phyloP scores from a whole-genome alignment of 106 monocot genomes.

The Phalaenopsis equestris region DNA sequence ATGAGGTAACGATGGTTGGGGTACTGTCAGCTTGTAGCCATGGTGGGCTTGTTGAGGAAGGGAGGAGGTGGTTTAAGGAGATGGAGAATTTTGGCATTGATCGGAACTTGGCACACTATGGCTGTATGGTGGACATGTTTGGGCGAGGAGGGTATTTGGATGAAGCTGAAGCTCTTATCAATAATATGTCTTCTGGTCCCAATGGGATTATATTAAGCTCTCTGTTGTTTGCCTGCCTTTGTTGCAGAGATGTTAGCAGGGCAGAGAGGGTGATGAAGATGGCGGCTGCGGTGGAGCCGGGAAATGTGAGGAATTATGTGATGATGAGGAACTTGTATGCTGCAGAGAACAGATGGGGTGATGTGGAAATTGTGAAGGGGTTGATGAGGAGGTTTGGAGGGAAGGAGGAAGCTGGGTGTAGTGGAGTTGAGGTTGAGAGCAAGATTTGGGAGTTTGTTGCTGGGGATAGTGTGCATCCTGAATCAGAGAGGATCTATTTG shows the following conservation, averaged over 20 bases:
- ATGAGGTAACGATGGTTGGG: slow-evolving; percentile 40
- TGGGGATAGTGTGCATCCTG: slow-evolving; percentile 26
- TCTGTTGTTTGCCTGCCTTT: slow-evolving; percentile 27
- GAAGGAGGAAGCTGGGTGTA: slow-evolving; percentile 48
- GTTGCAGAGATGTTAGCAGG: slow-evolving; percentile 21
- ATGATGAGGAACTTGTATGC: slow-evolving; percentile 73
- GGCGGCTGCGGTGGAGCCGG: slow-evolving; percentile 27
- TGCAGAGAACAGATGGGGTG: slow-evolving; percentile 26
- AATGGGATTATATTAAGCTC: slow-evolving; percentile 44
- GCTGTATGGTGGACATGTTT: slow-evolving; percentile 43
- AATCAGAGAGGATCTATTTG: slow-evolving; percentile 14
- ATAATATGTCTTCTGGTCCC: slow-evolving; percentile 26
- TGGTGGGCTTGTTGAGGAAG: slow-evolving; percentile 45
- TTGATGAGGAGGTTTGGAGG: slow-evolving; percentile 26
- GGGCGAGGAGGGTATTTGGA: slow-evolving; percentile 33
- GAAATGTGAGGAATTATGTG: slow-evolving; percentile 48
- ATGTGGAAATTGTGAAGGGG: slow-evolving; percentile 36
- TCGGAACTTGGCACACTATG: slow-evolving; percentile 28
- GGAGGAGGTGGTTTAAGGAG: slow-evolving; percentile 28
- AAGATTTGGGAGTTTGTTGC: slow-evolving; percentile 41
- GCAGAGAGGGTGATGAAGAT: slow-evolving; percentile 38
- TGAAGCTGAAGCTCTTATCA: slow-evolving; percentile 37
- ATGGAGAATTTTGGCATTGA: slow-evolving; percentile 23
- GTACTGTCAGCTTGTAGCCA: slow-evolving; percentile 43
- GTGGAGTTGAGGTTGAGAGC: slow-evolving; percentile 35